phyloP scores from a whole-genome alignment of 2,329 filamentous ascomycete genomes.

The Ilyonectria robusta region DNA sequence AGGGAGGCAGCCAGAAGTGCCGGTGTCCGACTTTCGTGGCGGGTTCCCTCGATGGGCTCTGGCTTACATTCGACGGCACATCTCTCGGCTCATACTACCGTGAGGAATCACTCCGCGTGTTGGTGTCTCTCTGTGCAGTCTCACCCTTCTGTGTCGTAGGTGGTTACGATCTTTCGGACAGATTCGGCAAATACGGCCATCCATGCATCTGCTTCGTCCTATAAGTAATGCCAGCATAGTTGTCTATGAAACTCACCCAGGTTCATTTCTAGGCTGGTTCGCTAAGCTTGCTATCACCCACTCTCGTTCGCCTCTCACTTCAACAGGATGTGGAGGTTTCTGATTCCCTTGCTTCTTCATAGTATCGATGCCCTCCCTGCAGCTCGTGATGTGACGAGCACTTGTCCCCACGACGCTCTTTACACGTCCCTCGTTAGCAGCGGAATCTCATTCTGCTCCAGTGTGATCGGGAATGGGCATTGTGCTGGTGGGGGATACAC shows the following conservation, averaged over 20 bases:
- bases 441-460: constrained; percentile 49
- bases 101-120: not conserved
- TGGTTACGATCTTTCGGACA: not conserved
- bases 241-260: not conserved
- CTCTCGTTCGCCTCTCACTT: constrained; percentile 32
- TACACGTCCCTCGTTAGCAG: constrained; percentile 49
- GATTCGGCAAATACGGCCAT: not conserved
- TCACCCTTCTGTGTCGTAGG: not conserved
- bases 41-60: not conserved
- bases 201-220: not conserved
- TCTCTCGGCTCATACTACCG: constrained; percentile 14
- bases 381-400: constrained; percentile 30
- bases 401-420: constrained; percentile 49
- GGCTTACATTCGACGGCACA: constrained; percentile 1
- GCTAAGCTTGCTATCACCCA: constrained; percentile 12
- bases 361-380: constrained; percentile 30
- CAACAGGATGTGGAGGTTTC: constrained; percentile 42
- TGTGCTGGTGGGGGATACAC: constrained; percentile 39
- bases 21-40: constrained; percentile 24
- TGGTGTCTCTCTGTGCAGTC: not conserved
- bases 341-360: constrained; percentile 27
- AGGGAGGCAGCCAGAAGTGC: constrained; percentile 25
- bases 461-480: constrained; percentile 43
- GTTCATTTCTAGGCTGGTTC: not conserved
- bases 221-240: constrained; percentile 20